phyloP scores from a whole-genome alignment of 805 yeast genomes.

The Suhomyces sp. region DNA sequence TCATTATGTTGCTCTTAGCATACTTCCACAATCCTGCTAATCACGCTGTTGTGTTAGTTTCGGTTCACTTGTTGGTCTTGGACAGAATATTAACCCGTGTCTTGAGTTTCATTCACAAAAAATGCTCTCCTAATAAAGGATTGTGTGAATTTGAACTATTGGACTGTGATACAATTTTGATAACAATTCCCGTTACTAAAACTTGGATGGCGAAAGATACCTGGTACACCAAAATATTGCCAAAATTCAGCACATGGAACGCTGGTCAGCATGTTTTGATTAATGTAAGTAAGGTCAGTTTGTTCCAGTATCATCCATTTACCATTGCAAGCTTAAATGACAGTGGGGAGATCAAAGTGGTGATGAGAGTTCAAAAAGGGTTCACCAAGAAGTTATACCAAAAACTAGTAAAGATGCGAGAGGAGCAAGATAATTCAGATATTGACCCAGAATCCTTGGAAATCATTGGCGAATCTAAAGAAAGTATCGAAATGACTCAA shows the following conservation, averaged over 20 bases:
- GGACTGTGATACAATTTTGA: conserved; percentile 40
- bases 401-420: conserved; percentile 19
- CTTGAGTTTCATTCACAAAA: conserved; percentile 28
- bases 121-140: conserved; percentile 37
- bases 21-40: conserved; percentile 40
- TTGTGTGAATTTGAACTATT: conserved; percentile 35
- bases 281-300: conserved; percentile 36
- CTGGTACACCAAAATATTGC: conserved; percentile 31
- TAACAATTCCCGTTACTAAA: conserved; percentile 34
- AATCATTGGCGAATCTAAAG: neutral
- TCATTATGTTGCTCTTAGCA: conserved; percentile 41
- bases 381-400: conserved; percentile 38
- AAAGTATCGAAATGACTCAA: too few species aligned
- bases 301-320: conserved; percentile 46
- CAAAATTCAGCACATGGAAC: conserved; percentile 42
- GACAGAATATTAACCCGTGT: conserved; percentile 37
- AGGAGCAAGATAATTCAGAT: neutral
- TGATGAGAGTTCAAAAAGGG: conserved; percentile 41
- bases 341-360: conserved; percentile 36
- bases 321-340: conserved; percentile 41
- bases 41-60: conserved; percentile 33
- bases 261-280: conserved; percentile 48
- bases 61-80: conserved; percentile 41
- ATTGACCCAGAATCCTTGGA: neutral
- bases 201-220: conserved; percentile 12